phyloP scores from a whole-genome alignment of 495 filamentous ascomycete species.

The Hypoxylon trugodes region DNA sequence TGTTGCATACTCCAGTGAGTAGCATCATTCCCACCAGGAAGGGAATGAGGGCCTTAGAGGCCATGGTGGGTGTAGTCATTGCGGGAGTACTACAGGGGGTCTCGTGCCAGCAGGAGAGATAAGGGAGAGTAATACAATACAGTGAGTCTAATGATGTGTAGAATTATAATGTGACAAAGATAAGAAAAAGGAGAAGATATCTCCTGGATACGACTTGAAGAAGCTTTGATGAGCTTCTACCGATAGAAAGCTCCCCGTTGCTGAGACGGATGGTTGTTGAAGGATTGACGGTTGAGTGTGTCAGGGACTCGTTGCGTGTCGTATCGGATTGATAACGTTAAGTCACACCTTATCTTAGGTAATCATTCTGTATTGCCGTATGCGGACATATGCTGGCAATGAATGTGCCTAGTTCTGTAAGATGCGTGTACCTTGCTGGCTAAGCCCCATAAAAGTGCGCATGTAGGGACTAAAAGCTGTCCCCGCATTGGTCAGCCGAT shows the following conservation, averaged over 20 bases:
- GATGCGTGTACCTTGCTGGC: conserved; percentile 10
- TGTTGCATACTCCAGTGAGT: conserved; percentile 89
- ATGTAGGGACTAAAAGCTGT: not conserved
- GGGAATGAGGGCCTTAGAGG: conserved; percentile 70
- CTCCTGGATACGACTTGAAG: not conserved
- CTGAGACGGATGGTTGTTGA: conserved; percentile 4
- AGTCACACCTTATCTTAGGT: conserved; percentile 13
- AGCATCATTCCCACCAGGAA: conserved; percentile 94
- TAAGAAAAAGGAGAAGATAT: not conserved
- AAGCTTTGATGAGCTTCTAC: conserved; percentile 31
- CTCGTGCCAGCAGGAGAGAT: conserved; percentile 22
- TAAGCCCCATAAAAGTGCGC: conserved; percentile 4
- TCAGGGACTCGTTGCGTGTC: conserved; percentile 13
- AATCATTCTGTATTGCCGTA: conserved; percentile 10
- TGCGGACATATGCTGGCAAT: not conserved
- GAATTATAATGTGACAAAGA: not conserved
- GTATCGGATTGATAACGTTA: conserved; percentile 25
- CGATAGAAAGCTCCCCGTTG: conserved; percentile 20
- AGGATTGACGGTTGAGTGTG: not conserved
- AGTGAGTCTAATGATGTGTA: not conserved
- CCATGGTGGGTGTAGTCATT: conserved; percentile 43
- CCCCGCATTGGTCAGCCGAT: conserved; percentile 31
- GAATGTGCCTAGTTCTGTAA: not conserved
- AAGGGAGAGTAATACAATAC: conserved; percentile 6
- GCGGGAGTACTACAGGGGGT: conserved; percentile 2